Base-by-base conservation (phyloP, 805 yeast species). In the Sugiyamaella qingdaonensis region DNA sequence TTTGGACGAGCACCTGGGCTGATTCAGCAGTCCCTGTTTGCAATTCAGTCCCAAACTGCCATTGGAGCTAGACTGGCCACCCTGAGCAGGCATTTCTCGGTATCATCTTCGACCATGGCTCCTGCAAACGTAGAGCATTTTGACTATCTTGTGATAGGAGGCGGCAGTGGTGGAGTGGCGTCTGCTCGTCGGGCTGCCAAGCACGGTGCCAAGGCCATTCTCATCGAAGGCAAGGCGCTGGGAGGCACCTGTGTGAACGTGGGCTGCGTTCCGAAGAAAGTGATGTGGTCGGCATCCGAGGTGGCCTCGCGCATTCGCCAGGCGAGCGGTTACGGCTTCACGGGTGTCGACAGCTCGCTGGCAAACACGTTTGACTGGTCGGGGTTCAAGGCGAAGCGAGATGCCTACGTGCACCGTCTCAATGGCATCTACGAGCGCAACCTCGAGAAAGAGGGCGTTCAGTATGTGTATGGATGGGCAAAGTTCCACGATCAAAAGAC, bases 111-210 rank as follows among this genome's bases (percentile, higher is more conserved):
- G 13, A 64, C 62, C 5, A 84, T 85, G 89, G 81, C 88, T 39
- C 82, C 85, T 29, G 75, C 63, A 53, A 46, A 51, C 11, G 34
- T 53, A 14, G 56, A 63, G 39, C 92, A 88, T 68, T 94, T 83
- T 77, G 90, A 94, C 65, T 92, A 88, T 68, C 75, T 94, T 49
- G 99, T 94, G 54, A 94, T 94, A 60, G 99, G 99, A 49, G 99
- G 99, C 54, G 99, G 99, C 11, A 89, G 97, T 35, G 99, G 98
- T 46, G 99, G 99, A 61, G 97, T 94, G 44, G 97, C 99, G n/a
- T 84, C 95, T 18, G 95, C 97, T 13, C 84, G 99, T 71, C 82
- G 98, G 64, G 98, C 99, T 10, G 97, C 98, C 35, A 59, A 65
- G 32, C 82, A 91, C 62, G 99, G 99, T 24, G 96, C 95, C 24